Percentiles rank a stretch among this genome's conserved stretches.
phyloP scores from a whole-genome alignment of 805 yeast genomes.

The Candida tibetensis region DNA sequence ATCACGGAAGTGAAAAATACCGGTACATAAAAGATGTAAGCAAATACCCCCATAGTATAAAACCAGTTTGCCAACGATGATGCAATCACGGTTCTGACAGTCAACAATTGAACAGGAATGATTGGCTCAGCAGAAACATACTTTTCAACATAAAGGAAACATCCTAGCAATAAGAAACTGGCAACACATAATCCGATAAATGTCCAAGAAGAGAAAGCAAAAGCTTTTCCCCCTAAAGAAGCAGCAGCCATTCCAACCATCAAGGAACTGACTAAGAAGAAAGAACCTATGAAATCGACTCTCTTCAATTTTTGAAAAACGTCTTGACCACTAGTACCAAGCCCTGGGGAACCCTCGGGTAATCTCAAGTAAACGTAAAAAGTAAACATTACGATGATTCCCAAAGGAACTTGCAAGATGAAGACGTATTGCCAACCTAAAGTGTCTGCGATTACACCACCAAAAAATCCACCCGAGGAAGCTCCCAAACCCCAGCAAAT shows the following conservation, averaged over 20 bases:
- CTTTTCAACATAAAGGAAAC: conserved; percentile 52
- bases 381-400: conserved; percentile 41
- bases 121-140: conserved; percentile 60
- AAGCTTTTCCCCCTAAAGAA: conserved; percentile 60
- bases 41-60: conserved; percentile 62
- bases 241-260: conserved; percentile 61
- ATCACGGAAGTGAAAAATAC: conserved; percentile 58
- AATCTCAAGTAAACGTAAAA: conserved; percentile 38
- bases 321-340: conserved; percentile 48
- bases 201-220: conserved; percentile 44
- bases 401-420: conserved; percentile 40
- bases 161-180: conserved; percentile 33
- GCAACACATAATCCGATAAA: conserved; percentile 33
- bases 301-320: conserved; percentile 49
- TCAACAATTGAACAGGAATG: conserved; percentile 58
- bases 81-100: conserved; percentile 57
- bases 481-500: conserved; percentile 71
- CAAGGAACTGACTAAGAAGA: conserved; percentile 55
- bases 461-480: conserved; percentile 43
- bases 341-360: conserved; percentile 57
- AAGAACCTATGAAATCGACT: conserved; percentile 67
- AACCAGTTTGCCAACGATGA: conserved; percentile 71
- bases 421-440: conserved; percentile 52
- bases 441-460: conserved; percentile 54
- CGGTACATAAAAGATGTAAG: conserved; percentile 69